A percentile compares a stretch with the other conserved stretches of the same genome.
Evolutionary conservation across 169 alveolate species (phyloP).

Genomic region (Sarcocystis neurona): DNA sequence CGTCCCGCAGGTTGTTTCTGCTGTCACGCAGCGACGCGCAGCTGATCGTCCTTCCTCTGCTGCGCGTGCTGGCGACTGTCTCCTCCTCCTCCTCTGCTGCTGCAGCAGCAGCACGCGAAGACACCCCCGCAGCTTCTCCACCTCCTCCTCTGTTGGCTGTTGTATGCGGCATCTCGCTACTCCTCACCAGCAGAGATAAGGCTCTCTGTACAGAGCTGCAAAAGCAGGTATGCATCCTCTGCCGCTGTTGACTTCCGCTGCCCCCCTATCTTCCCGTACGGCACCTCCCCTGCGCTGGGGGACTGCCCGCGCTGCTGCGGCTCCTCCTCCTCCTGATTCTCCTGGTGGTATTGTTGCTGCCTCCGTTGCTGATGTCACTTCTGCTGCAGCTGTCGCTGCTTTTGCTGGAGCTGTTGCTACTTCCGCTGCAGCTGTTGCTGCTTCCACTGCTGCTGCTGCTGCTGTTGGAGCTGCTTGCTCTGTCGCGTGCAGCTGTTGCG

Average conservation of each 20-base stretch:
- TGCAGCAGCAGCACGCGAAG: background rate
- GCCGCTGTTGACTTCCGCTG: background rate
- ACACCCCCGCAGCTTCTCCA: background rate
- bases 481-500: too few relatives aligned
- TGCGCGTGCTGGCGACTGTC: background rate
- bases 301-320: too few relatives aligned
- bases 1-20: background rate
- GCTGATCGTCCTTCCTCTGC: slow-evolving; percentile 8
- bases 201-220: slow-evolving; percentile 6
- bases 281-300: background rate
- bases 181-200: background rate
- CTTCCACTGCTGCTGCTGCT: too few relatives aligned
- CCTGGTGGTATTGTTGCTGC: too few relatives aligned
- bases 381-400: too few relatives aligned
- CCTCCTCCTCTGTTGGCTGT: slow-evolving; percentile 8
- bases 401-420: too few relatives aligned
- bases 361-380: too few relatives aligned
- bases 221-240: background rate
- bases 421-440: too few relatives aligned
- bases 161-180: background rate
- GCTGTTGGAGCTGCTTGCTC: too few relatives aligned
- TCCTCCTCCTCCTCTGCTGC: background rate
- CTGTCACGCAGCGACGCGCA: slow-evolving; percentile 26
- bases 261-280: background rate
- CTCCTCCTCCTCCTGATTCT: too few relatives aligned